phyloP scores from a whole-genome alignment of 257 asterid species.

The Nicotiana tabacum region DNA sequence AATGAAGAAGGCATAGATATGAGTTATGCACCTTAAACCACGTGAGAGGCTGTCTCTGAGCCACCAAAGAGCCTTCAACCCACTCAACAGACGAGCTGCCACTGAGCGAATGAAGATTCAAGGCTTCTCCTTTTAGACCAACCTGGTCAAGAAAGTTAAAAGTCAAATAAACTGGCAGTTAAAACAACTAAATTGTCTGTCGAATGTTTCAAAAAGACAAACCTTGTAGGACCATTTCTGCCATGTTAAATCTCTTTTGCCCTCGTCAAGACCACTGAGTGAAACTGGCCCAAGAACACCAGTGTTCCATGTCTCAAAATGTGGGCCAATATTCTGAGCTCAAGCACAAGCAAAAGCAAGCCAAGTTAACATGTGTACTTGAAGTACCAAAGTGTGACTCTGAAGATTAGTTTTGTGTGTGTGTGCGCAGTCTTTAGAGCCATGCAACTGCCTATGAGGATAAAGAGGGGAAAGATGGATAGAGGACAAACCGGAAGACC shows the following conservation, averaged over 20 bases:
- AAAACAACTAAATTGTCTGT: background rate
- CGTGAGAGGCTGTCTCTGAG: slow-evolving; percentile 20
- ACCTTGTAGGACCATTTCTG: slow-evolving; percentile 97
- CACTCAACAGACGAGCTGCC: slow-evolving; percentile 26
- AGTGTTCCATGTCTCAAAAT: slow-evolving; percentile 32
- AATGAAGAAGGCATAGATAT: background rate
- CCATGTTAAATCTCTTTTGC: slow-evolving; percentile 91
- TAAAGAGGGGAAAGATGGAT: slow-evolving; percentile 8
- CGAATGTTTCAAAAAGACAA: background rate
- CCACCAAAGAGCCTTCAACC: slow-evolving; percentile 25
- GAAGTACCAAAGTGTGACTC: background rate
- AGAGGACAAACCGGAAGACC: slow-evolving; percentile 27
- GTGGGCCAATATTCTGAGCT: slow-evolving; percentile 22
- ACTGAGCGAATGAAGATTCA: slow-evolving; percentile 59
- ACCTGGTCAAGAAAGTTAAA: slow-evolving; percentile 36
- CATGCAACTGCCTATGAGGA: background rate
- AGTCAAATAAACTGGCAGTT: background rate
- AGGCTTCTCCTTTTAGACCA: slow-evolving; percentile 90
- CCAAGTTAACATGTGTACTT: background rate
- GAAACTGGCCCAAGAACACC: slow-evolving; percentile 97
- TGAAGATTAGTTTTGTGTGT: background rate
- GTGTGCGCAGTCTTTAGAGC: background rate
- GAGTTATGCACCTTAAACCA: slow-evolving; percentile 24
- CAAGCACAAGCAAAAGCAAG: background rate
- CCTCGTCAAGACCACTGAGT: slow-evolving; percentile 82